Base-by-base conservation (phyloP, 2,329 filamentous ascomycete species). In the Rhynchosporium secalis region DNA sequence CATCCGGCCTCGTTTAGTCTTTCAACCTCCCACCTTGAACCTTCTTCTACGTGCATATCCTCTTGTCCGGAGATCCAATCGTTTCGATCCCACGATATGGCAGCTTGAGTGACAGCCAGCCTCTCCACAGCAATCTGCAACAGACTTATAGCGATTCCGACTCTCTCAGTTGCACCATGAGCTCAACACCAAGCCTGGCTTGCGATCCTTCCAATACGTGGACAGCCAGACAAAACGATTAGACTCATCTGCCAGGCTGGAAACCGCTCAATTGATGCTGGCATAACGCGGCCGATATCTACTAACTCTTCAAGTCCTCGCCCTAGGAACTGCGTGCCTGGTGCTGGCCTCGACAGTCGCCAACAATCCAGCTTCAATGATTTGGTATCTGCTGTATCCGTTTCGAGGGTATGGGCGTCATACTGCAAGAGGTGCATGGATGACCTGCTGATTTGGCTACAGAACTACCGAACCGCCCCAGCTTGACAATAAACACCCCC, bases 321-420 rank as follows among this genome's bases (percentile, higher is more conserved):
- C 64, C 12, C 33, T 68, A 56, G 65, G 58, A 31, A 55, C 61
- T 7, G 38, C 60, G 28, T 61, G 57, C n/a, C 29, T 67, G 51
- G 45, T 69, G 10, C 59, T 69, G 57, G 62, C 61, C 36, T 58
- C 62, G 51, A 66, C 65, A 45, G 58, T 64, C 49, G 64, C 63
- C 52, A 47, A 57, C 40, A 68, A 64, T 47, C 65, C 64, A 52
- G 65, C 64, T 60, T 63, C 66, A 56, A 81, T 91, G 88, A 88
- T 91, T 77, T 91, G 88, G 88, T 91, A 89, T 78, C 77, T 92
- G 57, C 78, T 92, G 68, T 92, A 89, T 78, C 89, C 89, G 72
- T 80, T 92, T 69, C 83, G 89, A 83, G 88, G 89, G 88, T 90
- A 77, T 76, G 87, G 51, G 13, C 12, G 45, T 3, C 48, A n/a